A percentile compares a stretch with the other conserved stretches of the same genome.
Evolutionary conservation across 2,329 filamentous ascomycete species (phyloP).

Genomic region (Trichoderma sp.): DNA sequence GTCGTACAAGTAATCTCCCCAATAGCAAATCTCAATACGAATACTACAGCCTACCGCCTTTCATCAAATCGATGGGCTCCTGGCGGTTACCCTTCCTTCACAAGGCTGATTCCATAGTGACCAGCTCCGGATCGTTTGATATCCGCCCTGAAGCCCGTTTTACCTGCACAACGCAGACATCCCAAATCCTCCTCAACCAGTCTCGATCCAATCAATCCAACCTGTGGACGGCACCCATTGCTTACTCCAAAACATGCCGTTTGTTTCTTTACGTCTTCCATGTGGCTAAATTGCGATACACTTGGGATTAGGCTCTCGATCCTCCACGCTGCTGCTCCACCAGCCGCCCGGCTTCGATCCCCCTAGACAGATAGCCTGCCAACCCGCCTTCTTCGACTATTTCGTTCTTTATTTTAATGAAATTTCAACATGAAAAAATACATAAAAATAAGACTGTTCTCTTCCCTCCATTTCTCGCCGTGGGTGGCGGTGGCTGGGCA

Average conservation of each 20-base stretch:
- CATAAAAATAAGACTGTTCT: not conserved
- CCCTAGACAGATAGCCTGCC: not conserved
- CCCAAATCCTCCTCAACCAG: not conserved
- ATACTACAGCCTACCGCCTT: not conserved
- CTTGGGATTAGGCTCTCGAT: not conserved
- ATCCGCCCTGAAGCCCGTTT: not conserved
- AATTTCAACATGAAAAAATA: no score
- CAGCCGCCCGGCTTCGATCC: not conserved
- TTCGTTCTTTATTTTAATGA: no score
- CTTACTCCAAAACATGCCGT: not conserved
- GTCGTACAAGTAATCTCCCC: no score
- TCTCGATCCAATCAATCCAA: not conserved
- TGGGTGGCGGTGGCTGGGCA: conserved; percentile 1
- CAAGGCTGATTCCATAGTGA: not conserved
- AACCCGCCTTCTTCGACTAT: not conserved
- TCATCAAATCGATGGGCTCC: not conserved
- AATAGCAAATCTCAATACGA: not conserved
- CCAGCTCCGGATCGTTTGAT: not conserved
- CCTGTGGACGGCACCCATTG: not conserved
- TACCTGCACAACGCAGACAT: not conserved
- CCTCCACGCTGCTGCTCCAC: not conserved
- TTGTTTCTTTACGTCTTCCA: not conserved
- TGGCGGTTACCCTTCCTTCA: not conserved
- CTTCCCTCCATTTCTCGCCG: not conserved
- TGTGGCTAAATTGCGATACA: not conserved